phyloP scores from a whole-genome alignment of 2,329 filamentous ascomycete species.

The Ampelomyces quisqualis region DNA sequence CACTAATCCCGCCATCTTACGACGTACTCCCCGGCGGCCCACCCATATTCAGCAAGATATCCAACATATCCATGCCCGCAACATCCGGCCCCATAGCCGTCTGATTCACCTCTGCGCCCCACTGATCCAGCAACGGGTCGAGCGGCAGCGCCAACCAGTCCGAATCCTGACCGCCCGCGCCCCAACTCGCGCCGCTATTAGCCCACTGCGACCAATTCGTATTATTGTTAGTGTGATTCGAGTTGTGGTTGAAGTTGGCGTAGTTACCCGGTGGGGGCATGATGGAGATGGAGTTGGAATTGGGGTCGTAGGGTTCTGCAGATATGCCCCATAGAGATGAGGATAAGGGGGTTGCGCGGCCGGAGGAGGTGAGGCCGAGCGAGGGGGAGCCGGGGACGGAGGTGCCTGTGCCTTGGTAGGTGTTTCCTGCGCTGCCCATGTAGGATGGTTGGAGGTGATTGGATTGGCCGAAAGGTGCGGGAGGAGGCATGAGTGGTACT shows the following conservation, averaged over 20 bases:
- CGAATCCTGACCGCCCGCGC: slow-evolving; percentile 40
- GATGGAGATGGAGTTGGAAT: slow-evolving; percentile 46
- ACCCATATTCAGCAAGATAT: slow-evolving; percentile 48
- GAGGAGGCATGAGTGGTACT: slow-evolving; percentile 40
- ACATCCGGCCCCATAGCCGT: slow-evolving; percentile 64
- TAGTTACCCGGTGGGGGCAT: slow-evolving; percentile 51
- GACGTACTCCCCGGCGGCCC: slow-evolving; percentile 30
- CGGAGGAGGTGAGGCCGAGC: slow-evolving; percentile 30
- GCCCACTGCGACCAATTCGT: slow-evolving; percentile 27
- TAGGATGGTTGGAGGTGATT: slow-evolving; percentile 20
- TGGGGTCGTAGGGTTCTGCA: slow-evolving; percentile 49
- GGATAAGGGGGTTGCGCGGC: slow-evolving; percentile 37
- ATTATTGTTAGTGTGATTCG: slow-evolving; percentile 10
- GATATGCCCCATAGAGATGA: slow-evolving; percentile 48
- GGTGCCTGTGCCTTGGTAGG: slow-evolving; percentile 21
- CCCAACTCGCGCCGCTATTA: slow-evolving; percentile 19
- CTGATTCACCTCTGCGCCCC: slow-evolving; percentile 59
- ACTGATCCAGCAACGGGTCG: slow-evolving; percentile 60
- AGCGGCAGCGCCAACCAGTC: slow-evolving; percentile 65
- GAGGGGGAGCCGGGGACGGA: slow-evolving; percentile 31
- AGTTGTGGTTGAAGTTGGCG: slow-evolving; percentile 14
- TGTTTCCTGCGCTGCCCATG: slow-evolving; percentile 8
- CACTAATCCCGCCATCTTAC: slow-evolving; percentile 3
- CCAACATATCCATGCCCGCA: slow-evolving; percentile 55
- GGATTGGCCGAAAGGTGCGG: slow-evolving; percentile 17